phyloP scores from a whole-genome alignment of 441 rosid genomes.

The Erodium texanum region DNA sequence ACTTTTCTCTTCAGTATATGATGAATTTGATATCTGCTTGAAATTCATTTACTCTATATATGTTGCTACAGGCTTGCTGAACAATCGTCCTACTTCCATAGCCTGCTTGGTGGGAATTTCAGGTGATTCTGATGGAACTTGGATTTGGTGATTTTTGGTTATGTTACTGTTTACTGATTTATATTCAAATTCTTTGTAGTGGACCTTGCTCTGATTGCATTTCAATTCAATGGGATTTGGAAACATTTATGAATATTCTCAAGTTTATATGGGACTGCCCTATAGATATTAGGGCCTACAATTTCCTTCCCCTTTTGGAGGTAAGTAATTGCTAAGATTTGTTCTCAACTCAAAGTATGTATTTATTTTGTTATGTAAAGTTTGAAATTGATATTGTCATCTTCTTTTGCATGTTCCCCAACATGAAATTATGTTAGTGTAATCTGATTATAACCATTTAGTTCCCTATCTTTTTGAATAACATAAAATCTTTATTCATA shows the following conservation, averaged over 20 bases:
- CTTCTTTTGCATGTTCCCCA: not conserved
- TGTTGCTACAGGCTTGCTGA: constrained; percentile 45
- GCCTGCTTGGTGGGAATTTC: constrained; percentile 63
- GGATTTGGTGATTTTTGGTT: constrained; percentile 2
- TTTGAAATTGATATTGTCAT: not conserved
- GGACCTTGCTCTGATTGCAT: constrained; percentile 44
- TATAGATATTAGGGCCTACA: constrained; percentile 36
- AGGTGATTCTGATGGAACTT: constrained; percentile 27
- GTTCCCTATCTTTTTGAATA: not conserved
- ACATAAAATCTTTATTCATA: not conserved
- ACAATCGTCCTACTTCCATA: constrained; percentile 53
- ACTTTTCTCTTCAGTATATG: not conserved
- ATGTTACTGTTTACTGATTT: not conserved
- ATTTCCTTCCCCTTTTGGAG: constrained; percentile 54
- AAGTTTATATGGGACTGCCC: constrained; percentile 40
- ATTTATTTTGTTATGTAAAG: too few relatives aligned
- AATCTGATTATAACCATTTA: not conserved
- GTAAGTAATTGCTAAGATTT: constrained; percentile 24
- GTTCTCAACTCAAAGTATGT: too few relatives aligned
- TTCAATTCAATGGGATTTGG: constrained; percentile 47
- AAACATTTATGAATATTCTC: constrained; percentile 41
- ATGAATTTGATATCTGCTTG: not conserved
- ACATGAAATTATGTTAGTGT: not conserved
- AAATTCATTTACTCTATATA: not conserved
- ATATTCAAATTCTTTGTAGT: constrained; percentile 29